Evolutionary conservation across 2,329 filamentous ascomycete genomes (phyloP).

Genomic region (Diaporthe australafricana): DNA sequence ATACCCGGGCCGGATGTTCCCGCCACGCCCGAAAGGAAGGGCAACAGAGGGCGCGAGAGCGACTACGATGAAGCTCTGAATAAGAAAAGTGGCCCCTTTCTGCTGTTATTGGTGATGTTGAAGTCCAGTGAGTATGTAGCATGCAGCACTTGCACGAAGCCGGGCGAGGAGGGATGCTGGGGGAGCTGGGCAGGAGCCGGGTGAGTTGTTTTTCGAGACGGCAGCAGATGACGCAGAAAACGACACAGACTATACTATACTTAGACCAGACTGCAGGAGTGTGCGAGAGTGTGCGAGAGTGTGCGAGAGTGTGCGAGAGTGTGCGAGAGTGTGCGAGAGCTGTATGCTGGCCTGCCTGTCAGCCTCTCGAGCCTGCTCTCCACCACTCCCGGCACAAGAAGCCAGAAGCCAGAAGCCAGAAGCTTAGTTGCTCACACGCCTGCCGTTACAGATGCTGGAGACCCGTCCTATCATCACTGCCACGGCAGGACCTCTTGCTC

Average conservation of each 20-base stretch:
- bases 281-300: not conserved
- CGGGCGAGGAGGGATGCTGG: not conserved
- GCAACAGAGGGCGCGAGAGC: constrained; percentile 4
- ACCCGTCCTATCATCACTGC: not conserved
- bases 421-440: constrained; percentile 20
- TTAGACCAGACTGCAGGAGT: constrained; percentile 11
- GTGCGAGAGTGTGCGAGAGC: not conserved
- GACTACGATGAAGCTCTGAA: constrained; percentile 22
- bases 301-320: not conserved
- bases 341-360: not conserved
- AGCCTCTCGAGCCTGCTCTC: not conserved
- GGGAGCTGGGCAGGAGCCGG: constrained; percentile 13
- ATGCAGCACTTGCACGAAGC: not conserved
- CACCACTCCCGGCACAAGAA: constrained; percentile 3
- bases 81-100: constrained; percentile 32
- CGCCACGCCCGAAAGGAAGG: constrained; percentile 17
- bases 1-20: constrained; percentile 28
- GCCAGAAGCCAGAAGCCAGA: too few species aligned
- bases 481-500: not conserved
- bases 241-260: constrained; percentile 8
- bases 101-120: constrained; percentile 1
- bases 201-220: constrained; percentile 3
- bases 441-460: constrained; percentile 30
- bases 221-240: constrained; percentile 24
- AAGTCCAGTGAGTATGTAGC: too few species aligned